Conservation (phyloP, 139 green algal species). For the Coelastrella sp. region DNA sequence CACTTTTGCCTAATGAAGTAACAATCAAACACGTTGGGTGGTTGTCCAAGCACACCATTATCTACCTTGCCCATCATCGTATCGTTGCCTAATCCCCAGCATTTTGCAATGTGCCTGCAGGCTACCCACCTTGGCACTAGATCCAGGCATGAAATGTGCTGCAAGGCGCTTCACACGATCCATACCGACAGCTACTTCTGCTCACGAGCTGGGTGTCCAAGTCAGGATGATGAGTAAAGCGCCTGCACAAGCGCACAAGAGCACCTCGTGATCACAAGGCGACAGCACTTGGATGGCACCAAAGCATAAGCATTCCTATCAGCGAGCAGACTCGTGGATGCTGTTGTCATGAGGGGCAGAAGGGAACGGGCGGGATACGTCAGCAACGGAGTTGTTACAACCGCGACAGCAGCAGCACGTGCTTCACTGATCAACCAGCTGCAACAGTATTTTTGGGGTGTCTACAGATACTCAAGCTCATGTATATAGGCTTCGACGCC, state of each 20-base stretch:
- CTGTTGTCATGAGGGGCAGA: background rate
- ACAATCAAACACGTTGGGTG: background rate
- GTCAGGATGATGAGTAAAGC: background rate
- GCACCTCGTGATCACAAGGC: background rate
- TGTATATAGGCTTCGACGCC: no score
- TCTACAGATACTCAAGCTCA: no score
- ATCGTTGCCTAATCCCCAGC: no score
- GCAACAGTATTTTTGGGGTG: no score
- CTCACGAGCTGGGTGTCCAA: background rate
- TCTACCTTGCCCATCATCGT: no score
- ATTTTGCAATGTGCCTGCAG: background rate
- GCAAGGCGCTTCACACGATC: constrained; percentile 46
- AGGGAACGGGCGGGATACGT: background rate
- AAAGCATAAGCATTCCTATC: no score
- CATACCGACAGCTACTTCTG: background rate
- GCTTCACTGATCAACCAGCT: no score
- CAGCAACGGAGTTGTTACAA: constrained; percentile 12
- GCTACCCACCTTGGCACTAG: constrained; percentile 27
- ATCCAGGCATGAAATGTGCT: constrained; percentile 37
- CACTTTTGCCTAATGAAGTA: constrained; percentile 92
- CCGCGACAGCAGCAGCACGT: background rate
- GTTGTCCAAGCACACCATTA: no score
- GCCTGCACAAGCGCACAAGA: no score
- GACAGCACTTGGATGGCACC: no score
- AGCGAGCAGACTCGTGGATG: no score